Evolutionary conservation across 2,329 filamentous ascomycete genomes (phyloP).

Genomic region (Rutstroemia sp.): DNA sequence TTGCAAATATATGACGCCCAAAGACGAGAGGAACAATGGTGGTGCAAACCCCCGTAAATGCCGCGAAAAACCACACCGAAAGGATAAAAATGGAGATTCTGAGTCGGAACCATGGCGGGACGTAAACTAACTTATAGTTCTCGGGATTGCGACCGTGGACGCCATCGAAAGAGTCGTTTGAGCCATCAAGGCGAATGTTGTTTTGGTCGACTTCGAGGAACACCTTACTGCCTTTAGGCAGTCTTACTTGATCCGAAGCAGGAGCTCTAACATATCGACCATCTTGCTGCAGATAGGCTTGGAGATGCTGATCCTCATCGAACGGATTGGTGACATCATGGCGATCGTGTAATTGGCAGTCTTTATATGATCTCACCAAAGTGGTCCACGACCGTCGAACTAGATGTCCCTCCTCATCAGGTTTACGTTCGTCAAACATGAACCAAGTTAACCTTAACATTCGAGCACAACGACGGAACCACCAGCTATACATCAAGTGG

Average conservation of each 20-base stretch:
- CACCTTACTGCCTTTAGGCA: slow-evolving; percentile 74
- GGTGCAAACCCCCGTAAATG: slow-evolving; percentile 73
- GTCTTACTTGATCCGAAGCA: slow-evolving; percentile 88
- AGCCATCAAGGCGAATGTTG: slow-evolving; percentile 57
- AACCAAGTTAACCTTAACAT: slow-evolving; percentile 81
- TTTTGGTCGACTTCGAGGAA: slow-evolving; percentile 70
- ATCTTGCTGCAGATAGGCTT: slow-evolving; percentile 42
- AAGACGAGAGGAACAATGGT: slow-evolving; percentile 83
- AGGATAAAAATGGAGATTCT: slow-evolving; percentile 82
- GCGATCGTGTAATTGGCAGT: slow-evolving; percentile 33
- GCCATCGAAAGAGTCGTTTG: slow-evolving; percentile 43
- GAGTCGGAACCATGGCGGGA: slow-evolving; percentile 76
- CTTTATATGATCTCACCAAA: slow-evolving; percentile 35
- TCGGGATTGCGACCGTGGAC: slow-evolving; percentile 47
- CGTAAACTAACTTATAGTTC: slow-evolving; percentile 55
- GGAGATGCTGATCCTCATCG: slow-evolving; percentile 39
- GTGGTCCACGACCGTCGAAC: slow-evolving; percentile 53
- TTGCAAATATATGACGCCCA: slow-evolving; percentile 70
- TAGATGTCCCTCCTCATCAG: slow-evolving; percentile 73
- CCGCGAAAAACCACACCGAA: slow-evolving; percentile 89
- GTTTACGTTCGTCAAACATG: slow-evolving; percentile 74
- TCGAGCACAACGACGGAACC: slow-evolving; percentile 83
- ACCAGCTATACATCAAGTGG: slow-evolving; percentile 87
- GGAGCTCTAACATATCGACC: slow-evolving; percentile 88
- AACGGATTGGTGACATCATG: slow-evolving; percentile 13